Conservation (phyloP, 495 filamentous ascomycete species). For the Talaromyces adpressus region DNA sequence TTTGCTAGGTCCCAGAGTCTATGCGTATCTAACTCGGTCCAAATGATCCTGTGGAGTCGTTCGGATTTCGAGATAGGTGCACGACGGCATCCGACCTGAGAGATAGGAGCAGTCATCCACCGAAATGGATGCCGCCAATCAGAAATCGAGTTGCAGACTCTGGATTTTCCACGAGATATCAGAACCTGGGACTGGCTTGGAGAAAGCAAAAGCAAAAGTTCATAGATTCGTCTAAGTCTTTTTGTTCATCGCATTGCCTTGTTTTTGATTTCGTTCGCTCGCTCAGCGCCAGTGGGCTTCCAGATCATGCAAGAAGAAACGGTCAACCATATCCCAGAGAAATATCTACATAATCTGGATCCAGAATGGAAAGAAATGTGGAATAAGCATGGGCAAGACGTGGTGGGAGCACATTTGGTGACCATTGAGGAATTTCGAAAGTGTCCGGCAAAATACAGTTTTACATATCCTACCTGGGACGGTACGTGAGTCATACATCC, state of each 20-base stretch:
- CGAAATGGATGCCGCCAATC: slow-evolving; percentile 5
- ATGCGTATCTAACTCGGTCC: not conserved
- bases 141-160: not conserved
- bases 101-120: not conserved
- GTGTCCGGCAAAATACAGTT: slow-evolving; percentile 25
- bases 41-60: not conserved
- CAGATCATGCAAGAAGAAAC: not conserved
- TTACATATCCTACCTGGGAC: slow-evolving; percentile 26
- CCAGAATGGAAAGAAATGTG: slow-evolving; percentile 16
- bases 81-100: not conserved
- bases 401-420: slow-evolving; percentile 16
- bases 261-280: not conserved
- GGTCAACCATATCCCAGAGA: slow-evolving; percentile 12
- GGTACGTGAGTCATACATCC: slow-evolving; percentile 13
- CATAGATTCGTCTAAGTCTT: not conserved
- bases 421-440: slow-evolving; percentile 27
- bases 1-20: not conserved
- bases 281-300: not conserved
- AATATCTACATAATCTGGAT: slow-evolving; percentile 11
- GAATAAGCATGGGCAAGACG: slow-evolving; percentile 12
- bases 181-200: not conserved
- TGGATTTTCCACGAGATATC: not conserved
- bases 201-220: not conserved
- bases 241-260: not conserved
- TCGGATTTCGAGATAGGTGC: not conserved